phyloP scores from a whole-genome alignment of 352 stramenopile species.

The Pythium graminicola region DNA sequence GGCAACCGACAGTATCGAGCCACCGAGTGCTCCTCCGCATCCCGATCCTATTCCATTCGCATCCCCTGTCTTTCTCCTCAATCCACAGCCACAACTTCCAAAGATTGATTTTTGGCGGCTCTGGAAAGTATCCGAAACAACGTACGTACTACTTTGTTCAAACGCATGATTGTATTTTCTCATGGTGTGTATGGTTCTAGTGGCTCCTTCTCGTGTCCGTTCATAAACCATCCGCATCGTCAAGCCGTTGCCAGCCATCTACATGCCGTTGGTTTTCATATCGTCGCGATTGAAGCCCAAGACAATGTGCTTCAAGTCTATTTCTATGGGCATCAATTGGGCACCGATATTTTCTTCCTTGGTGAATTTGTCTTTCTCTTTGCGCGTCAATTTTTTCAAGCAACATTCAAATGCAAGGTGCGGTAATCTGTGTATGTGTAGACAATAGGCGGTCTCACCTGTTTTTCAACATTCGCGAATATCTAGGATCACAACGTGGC shows the following conservation, averaged over 20 bases:
- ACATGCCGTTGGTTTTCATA: constrained; percentile 39
- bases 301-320: constrained; percentile 60
- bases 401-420: constrained; percentile 80
- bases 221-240: constrained; percentile 45
- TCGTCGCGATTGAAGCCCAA: constrained; percentile 44
- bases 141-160: constrained; percentile 33
- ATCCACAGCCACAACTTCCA: constrained; percentile 19
- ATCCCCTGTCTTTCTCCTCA: constrained; percentile 50
- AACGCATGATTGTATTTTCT: constrained; percentile 2
- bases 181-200: constrained; percentile 18
- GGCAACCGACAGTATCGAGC: not conserved
- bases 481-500: constrained; percentile 38
- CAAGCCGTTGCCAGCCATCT: constrained; percentile 44
- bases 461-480: not conserved
- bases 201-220: constrained; percentile 67
- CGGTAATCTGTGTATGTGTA: constrained; percentile 7
- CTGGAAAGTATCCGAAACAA: constrained; percentile 62
- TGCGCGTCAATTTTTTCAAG: constrained; percentile 68
- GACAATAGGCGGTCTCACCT: not conserved
- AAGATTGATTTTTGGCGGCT: constrained; percentile 32
- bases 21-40: constrained; percentile 16
- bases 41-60: constrained; percentile 46
- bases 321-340: constrained; percentile 55
- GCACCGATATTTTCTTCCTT: constrained; percentile 44
- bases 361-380: constrained; percentile 76